Evolutionary conservation across 2,329 filamentous ascomycete genomes (phyloP).

Genomic region (Coniella vitis): DNA sequence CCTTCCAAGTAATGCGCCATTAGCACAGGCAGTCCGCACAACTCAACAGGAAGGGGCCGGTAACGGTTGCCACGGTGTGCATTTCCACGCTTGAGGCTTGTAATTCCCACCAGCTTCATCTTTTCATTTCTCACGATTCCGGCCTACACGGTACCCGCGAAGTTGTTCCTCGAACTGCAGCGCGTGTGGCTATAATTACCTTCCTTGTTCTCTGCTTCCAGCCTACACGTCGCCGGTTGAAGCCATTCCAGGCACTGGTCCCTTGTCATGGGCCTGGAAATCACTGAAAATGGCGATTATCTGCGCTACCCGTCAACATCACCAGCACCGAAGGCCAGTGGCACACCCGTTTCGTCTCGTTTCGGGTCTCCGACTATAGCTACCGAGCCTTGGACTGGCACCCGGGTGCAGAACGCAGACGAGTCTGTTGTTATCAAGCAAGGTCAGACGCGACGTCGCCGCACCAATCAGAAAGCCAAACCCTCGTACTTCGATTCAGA

Average conservation of each 20-base stretch:
- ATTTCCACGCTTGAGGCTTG: no score
- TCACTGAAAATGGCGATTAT: background rate
- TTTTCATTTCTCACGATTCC: background rate
- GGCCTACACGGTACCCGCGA: no score
- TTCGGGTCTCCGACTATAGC: background rate
- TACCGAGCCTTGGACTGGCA: background rate
- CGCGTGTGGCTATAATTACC: no score
- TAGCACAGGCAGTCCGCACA: no score
- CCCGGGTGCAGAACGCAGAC: constrained; percentile 21
- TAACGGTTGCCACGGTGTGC: no score
- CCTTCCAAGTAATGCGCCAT: no score
- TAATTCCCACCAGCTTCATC: background rate
- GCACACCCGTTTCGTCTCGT: background rate
- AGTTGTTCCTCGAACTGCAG: no score
- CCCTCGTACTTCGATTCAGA: background rate
- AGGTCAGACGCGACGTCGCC: background rate
- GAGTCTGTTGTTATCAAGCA: constrained; percentile 25
- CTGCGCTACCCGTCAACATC: background rate
- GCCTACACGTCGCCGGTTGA: no score
- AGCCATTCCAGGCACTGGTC: background rate
- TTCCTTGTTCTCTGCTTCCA: no score
- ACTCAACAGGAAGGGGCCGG: no score
- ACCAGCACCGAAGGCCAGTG: background rate
- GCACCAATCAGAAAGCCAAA: constrained; percentile 2
- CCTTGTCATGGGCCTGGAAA: background rate